Percentiles rank a stretch among this genome's conserved stretches.
phyloP scores from a whole-genome alignment of 345 rosid genomes.

The Euphorbia pulcherrima region DNA sequence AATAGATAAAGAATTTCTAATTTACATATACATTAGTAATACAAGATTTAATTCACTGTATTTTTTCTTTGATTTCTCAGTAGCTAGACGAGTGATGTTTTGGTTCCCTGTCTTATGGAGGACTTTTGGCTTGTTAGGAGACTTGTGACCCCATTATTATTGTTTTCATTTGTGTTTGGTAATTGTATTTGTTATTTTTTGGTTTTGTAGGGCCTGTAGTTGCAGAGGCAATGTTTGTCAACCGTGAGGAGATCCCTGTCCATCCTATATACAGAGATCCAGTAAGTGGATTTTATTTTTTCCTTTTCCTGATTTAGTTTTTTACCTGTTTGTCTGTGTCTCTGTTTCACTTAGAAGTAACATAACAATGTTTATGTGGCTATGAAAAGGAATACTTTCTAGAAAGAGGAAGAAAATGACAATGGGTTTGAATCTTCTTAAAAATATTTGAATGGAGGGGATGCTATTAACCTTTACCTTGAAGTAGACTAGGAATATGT shows the following conservation, averaged over 20 bases:
- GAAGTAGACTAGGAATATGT: background rate
- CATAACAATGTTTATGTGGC: background rate
- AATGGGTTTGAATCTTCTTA: background rate
- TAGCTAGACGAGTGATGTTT: background rate
- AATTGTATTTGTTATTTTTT: background rate
- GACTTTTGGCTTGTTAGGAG: background rate
- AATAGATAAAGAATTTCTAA: background rate
- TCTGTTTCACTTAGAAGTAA: background rate
- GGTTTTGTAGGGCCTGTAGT: slow-evolving; percentile 74
- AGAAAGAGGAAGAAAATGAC: background rate
- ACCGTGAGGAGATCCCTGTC: slow-evolving; percentile 79
- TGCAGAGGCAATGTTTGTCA: slow-evolving; percentile 93
- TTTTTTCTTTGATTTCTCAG: background rate
- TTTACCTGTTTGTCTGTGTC: background rate
- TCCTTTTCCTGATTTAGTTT: background rate
- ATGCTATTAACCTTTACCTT: background rate
- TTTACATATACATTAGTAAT: background rate
- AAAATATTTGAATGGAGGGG: slow-evolving; percentile 3
- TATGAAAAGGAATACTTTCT: background rate
- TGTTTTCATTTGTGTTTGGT: background rate
- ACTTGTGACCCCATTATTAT: background rate
- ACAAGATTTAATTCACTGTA: background rate
- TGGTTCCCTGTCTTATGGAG: background rate
- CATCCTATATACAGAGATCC: slow-evolving; percentile 90
- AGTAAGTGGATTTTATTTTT: slow-evolving; percentile 34